These are phyloP conservation scores for Tricholoma furcatifolium DNA, from an alignment of 768 basidiomycete genomes.

Conservation along the genomic window DNA sequence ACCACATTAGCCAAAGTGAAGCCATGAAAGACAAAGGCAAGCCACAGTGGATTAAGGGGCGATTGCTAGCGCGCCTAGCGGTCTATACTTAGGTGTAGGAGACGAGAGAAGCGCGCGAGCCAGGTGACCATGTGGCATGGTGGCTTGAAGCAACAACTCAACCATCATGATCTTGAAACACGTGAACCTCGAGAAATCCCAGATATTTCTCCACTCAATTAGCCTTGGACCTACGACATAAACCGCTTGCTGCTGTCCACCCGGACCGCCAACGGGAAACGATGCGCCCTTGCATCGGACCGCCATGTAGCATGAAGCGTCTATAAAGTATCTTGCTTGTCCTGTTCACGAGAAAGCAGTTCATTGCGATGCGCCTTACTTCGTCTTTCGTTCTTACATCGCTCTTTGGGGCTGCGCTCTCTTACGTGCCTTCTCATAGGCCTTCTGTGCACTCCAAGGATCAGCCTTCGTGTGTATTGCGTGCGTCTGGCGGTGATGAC, in stretches of 20 bases:
- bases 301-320: not conserved
- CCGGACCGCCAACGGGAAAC: conserved; percentile 12
- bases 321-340: not conserved
- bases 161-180: not conserved
- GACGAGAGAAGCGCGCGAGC: too few species aligned
- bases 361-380: conserved; percentile 7
- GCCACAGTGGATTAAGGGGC: too few species aligned
- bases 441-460: not conserved
- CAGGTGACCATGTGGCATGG: too few species aligned
- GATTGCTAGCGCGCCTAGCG: too few species aligned
- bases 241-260: not conserved
- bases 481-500: conserved; percentile 49
- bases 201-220: not conserved
- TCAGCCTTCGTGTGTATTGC: conserved; percentile 36
- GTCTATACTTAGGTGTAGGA: too few species aligned
- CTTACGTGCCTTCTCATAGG: conserved; percentile 1
- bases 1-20: not conserved
- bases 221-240: not conserved
- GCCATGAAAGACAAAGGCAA: too few species aligned
- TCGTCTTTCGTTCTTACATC: conserved; percentile 1
- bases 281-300: conserved; percentile 6
- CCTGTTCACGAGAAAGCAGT: not conserved
- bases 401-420: conserved; percentile 3
- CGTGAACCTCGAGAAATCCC: not conserved
- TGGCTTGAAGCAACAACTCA: too few species aligned